phyloP scores from a whole-genome alignment of 768 basidiomycete species.

The Xerocomellus intermedius region DNA sequence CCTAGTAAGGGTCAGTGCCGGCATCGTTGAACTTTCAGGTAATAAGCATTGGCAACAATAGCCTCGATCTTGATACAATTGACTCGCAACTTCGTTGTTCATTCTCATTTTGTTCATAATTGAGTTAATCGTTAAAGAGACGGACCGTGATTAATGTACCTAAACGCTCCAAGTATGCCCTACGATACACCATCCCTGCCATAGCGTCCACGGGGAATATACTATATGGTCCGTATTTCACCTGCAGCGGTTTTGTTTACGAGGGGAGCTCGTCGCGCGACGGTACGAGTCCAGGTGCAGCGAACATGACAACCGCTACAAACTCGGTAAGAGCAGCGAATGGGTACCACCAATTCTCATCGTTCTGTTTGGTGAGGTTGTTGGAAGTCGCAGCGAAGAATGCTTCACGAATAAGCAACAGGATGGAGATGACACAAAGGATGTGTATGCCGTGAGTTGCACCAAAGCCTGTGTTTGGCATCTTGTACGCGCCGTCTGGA shows the following conservation, averaged over 20 bases:
- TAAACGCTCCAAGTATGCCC: background rate
- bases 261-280: conserved; percentile 27
- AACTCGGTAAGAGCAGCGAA: conserved; percentile 34
- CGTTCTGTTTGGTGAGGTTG: conserved; percentile 19
- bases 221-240: background rate
- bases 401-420: conserved; percentile 30
- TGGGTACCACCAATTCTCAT: conserved; percentile 35
- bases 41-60: no score
- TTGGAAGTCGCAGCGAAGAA: conserved; percentile 30
- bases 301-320: conserved; percentile 31
- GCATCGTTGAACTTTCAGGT: no score
- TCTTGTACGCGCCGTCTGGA: conserved; percentile 24
- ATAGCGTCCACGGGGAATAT: background rate
- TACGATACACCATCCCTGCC: background rate
- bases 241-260: background rate
- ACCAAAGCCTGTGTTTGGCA: conserved; percentile 13
- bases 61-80: background rate
- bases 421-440: conserved; percentile 24
- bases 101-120: background rate
- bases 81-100: background rate
- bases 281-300: conserved; percentile 34
- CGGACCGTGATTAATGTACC: background rate
- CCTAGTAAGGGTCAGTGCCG: no score
- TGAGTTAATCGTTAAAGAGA: background rate
- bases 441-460: conserved; percentile 25